Percentiles rank a stretch among this genome's conserved stretches.
Evolutionary conservation across 176 grass and related monocot genomes (phyloP).

Genomic region (Bothriochloa decipiens): DNA sequence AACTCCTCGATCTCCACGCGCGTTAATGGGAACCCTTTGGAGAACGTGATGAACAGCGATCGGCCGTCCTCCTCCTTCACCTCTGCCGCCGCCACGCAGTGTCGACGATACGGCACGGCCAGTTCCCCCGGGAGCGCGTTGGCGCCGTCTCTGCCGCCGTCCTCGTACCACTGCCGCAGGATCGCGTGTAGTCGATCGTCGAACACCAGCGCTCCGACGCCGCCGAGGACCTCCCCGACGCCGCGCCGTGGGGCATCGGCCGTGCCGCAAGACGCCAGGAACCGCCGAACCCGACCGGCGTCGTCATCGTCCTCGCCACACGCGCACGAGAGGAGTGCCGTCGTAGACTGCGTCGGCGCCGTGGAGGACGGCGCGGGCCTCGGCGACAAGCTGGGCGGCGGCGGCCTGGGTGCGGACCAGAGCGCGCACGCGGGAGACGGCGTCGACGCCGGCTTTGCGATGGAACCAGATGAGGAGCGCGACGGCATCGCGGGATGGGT

Average conservation of each 20-base stretch:
- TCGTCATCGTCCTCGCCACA: neutral
- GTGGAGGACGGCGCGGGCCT: slow-evolving; percentile 54
- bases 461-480: slow-evolving; percentile 84
- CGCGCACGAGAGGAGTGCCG: slow-evolving; percentile 25
- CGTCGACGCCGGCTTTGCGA: slow-evolving; percentile 35
- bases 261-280: slow-evolving; percentile 20
- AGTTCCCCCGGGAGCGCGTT: slow-evolving; percentile 40
- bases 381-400: slow-evolving; percentile 51
- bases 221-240: slow-evolving; percentile 37
- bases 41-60: slow-evolving; percentile 88
- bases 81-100: neutral
- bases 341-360: neutral
- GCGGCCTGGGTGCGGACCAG: neutral
- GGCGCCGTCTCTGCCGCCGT: neutral
- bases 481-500: slow-evolving; percentile 60
- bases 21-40: slow-evolving; percentile 67
- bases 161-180: slow-evolving; percentile 49
- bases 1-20: slow-evolving; percentile 63
- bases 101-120: slow-evolving; percentile 16
- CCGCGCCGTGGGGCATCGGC: slow-evolving; percentile 40
- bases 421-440: slow-evolving; percentile 27
- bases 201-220: slow-evolving; percentile 64
- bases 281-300: neutral
- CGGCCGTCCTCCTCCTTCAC: neutral
- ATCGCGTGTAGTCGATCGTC: slow-evolving; percentile 54